Base-by-base conservation (phyloP, 208 protist species). In the Trypanosoma scelopori region DNA sequence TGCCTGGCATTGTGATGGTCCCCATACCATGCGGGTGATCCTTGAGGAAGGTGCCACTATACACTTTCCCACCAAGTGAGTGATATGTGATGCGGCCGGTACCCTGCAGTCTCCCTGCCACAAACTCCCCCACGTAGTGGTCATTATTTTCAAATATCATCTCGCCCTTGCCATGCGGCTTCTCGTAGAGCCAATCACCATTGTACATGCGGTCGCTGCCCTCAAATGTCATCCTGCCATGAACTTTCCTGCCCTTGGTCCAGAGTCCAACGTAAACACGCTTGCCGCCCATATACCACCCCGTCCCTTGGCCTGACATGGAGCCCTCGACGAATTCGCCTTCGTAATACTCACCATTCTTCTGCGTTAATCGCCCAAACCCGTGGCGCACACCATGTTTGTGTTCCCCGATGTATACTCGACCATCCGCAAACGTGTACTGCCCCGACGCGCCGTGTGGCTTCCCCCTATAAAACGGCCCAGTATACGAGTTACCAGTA, bases 131-230 rank as follows among this genome's bases (percentile, higher is more conserved):
- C 43, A 69, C 61, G 70, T 90, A 89, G 30, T 65, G 59, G 61
- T 93, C 79, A 7, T 81, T 83, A 53, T 87, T 89, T 1, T 71
- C 74, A 46, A 85, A 89, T 4, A 66, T 65, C 76, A 87, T 84
- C 25, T 43, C 50, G 15, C 84, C 87, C 4, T 37, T 39, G 0
- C 81, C 81, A 58, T 85, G 67, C 13, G 80, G 80, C 42, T 76
- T 65, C 41, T 85, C 85, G 55, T 83, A 56, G 22, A 52, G 48
- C 79, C 77, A 87, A 28, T 79, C 74, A 1, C 85, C 82, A 22
- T 80, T 63, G 70, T 83, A 88, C 43, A 72, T 56, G 43, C 78
- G 65, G 42, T 35, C 45, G 42, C 75, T 75, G 51, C 59, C 75
- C 12, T 69, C 59, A 56, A 84, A 88, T 23, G 45, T 67, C 66